Conservation (phyloP, 768 basidiomycete genomes). For the Xerocomus spinulosus region DNA sequence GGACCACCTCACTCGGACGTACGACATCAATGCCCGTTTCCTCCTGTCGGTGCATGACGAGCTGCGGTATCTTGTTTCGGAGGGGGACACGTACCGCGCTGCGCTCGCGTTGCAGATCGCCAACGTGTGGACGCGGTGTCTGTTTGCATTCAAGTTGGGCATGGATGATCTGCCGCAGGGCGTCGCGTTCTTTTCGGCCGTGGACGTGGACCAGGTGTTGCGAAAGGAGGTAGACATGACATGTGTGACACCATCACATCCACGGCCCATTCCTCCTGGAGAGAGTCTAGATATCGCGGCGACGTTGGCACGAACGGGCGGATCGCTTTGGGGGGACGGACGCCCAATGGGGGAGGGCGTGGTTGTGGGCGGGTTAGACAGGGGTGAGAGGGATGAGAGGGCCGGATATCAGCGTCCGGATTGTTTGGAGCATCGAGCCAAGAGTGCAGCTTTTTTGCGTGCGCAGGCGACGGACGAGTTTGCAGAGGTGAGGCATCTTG, state of each 20-base stretch:
- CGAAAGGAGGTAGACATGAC: constrained; percentile 97
- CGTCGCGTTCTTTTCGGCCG: constrained; percentile 95
- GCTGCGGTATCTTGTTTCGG: constrained; percentile 86
- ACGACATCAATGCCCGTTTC: constrained; percentile 85
- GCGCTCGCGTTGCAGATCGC: constrained; percentile 92
- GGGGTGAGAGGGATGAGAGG: too few species aligned
- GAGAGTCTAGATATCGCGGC: constrained; percentile 72
- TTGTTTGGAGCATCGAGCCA: constrained; percentile 62
- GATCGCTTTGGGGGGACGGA: constrained; percentile 60
- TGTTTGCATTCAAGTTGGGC: constrained; percentile 90
- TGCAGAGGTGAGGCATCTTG: constrained; percentile 65
- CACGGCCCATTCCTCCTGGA: constrained; percentile 76
- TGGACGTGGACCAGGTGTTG: constrained; percentile 86
- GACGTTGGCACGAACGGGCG: constrained; percentile 67
- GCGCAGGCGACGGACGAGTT: constrained; percentile 75
- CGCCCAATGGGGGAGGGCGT: constrained; percentile 41
- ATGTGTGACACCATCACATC: constrained; percentile 92
- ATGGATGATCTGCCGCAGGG: constrained; percentile 96
- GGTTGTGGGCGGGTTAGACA: not conserved
- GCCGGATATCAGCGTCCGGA: constrained; percentile 52
- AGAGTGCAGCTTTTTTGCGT: constrained; percentile 59
- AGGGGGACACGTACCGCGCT: constrained; percentile 85
- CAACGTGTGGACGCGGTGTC: constrained; percentile 89
- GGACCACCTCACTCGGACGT: constrained; percentile 78
- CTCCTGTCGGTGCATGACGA: constrained; percentile 98